These are phyloP conservation scores for Lichtheimia ornata DNA, from an alignment of 371 early-diverging fungal genomes.

Conservation along the genomic window DNA sequence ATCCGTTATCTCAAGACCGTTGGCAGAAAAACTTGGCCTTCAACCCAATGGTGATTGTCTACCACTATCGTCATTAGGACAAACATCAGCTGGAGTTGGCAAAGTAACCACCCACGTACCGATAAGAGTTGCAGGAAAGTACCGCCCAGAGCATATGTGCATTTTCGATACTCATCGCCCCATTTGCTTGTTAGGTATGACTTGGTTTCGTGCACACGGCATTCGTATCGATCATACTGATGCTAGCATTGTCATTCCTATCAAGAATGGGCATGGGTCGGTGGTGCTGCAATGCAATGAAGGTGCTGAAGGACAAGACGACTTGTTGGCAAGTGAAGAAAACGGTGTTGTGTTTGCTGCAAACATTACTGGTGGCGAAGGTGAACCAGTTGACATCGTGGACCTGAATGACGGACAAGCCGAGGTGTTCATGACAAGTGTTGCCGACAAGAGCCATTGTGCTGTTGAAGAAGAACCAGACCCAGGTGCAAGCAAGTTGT, in stretches of 20 bases:
- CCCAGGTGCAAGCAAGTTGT: too few relatives aligned
- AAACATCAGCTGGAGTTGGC: not conserved
- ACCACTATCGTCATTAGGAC: slow-evolving; percentile 8
- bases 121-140: slow-evolving; percentile 16
- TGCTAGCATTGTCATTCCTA: not conserved
- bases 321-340: too few relatives aligned
- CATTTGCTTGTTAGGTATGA: not conserved
- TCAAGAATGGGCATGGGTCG: not conserved
- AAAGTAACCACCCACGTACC: slow-evolving; percentile 14
- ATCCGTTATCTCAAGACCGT: slow-evolving; percentile 8
- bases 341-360: too few relatives aligned
- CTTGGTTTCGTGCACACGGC: not conserved
- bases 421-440: too few relatives aligned
- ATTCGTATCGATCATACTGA: not conserved
- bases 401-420: too few relatives aligned
- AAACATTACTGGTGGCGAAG: too few relatives aligned
- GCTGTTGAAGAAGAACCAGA: too few relatives aligned
- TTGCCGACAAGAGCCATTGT: too few relatives aligned
- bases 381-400: too few relatives aligned
- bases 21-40: slow-evolving; percentile 10
- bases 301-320: too few relatives aligned
- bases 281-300: not conserved
- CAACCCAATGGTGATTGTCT: not conserved
- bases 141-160: slow-evolving; percentile 16
- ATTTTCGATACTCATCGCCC: not conserved